Percentiles rank a stretch among this genome's conserved stretches.
phyloP scores from a whole-genome alignment of 805 yeast genomes.

The Saccharomycopsis amapae region DNA sequence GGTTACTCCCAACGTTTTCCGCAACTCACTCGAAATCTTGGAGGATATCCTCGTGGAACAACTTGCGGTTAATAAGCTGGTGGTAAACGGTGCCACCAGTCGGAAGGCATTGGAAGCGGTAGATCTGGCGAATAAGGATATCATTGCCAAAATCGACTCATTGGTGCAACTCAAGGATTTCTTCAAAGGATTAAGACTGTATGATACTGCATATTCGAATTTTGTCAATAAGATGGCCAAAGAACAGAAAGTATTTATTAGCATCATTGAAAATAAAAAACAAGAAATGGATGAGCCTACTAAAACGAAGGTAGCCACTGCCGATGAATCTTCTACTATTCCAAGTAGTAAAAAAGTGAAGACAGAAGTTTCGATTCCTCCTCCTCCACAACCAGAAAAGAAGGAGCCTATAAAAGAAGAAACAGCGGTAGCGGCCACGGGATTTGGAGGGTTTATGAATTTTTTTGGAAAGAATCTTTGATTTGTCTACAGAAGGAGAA shows the following conservation, averaged over 20 bases:
- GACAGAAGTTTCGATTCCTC: no score
- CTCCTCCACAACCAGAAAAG: no score
- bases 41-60: slow-evolving; percentile 17
- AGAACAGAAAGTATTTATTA: slow-evolving; percentile 1
- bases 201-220: slow-evolving; percentile 9
- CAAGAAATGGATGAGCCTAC: no score
- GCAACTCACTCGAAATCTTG: slow-evolving; percentile 10
- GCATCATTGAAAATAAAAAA: no score
- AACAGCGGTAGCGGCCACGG: no score
- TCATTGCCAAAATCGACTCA: slow-evolving; percentile 12
- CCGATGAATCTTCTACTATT: no score
- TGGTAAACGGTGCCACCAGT: no score
- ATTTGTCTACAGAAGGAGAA: no score
- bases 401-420: no score
- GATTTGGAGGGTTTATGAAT: slow-evolving; percentile 19
- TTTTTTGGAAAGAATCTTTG: slow-evolving; percentile 16
- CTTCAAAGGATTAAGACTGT: slow-evolving; percentile 11
- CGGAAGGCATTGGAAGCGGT: slow-evolving; percentile 2
- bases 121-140: slow-evolving; percentile 4
- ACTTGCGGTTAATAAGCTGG: slow-evolving; percentile 10
- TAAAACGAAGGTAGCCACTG: no score
- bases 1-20: slow-evolving; percentile 13
- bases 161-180: slow-evolving; percentile 14
- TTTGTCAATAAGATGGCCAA: slow-evolving; percentile 7
- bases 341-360: no score